phyloP scores from a whole-genome alignment of 106 monocot genomes.

The Dioscorea alata region DNA sequence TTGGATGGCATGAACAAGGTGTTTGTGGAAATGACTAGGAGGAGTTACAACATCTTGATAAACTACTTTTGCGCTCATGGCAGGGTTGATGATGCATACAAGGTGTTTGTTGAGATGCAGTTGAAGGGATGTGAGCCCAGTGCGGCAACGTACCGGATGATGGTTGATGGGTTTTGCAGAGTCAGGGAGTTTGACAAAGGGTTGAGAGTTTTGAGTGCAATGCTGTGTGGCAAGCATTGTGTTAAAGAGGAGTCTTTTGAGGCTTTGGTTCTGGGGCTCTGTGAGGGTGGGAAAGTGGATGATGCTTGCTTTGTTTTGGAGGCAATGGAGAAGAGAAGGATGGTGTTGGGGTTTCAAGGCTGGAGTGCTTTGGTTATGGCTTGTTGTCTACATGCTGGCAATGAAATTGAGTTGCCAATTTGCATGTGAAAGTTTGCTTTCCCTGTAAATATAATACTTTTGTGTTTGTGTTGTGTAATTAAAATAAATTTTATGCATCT shows the following conservation, averaged over 20 bases:
- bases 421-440: too few species aligned
- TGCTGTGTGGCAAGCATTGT: conserved; percentile 61
- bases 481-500: too few species aligned
- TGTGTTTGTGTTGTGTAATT: too few species aligned
- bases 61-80: conserved; percentile 46
- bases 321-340: conserved; percentile 71
- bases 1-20: conserved; percentile 46
- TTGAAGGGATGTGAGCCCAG: conserved; percentile 38
- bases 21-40: conserved; percentile 61
- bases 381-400: too few species aligned
- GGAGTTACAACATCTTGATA: conserved; percentile 64
- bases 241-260: conserved; percentile 49
- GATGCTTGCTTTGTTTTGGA: conserved; percentile 63
- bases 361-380: conserved; percentile 44
- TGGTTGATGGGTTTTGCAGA: conserved; percentile 73
- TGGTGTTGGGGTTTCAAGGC: conserved; percentile 22
- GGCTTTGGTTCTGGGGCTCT: conserved; percentile 51
- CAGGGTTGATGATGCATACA: conserved; percentile 65
- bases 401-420: too few species aligned
- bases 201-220: conserved; percentile 52
- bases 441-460: too few species aligned
- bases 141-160: conserved; percentile 66
- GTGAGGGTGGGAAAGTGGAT: conserved; percentile 30
- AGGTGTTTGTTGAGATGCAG: conserved; percentile 84
- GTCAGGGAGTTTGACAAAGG: conserved; percentile 57